Base-by-base conservation (phyloP, 208 protist species). In the Crithidia fasciculata region DNA sequence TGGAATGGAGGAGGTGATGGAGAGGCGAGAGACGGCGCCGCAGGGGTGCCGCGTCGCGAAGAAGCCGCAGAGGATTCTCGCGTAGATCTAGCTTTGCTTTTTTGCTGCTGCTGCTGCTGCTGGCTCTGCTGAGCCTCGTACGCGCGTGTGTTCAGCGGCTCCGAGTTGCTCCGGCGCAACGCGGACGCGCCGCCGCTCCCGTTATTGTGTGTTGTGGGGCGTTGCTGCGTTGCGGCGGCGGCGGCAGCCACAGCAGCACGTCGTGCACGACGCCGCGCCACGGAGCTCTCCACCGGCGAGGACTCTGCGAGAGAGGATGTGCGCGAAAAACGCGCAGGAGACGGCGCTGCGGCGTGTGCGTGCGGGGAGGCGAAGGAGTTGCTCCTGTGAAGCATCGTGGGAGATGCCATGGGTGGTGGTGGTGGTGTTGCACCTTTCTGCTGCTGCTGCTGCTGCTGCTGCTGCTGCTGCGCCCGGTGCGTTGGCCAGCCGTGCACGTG, bases 141-240 rank as follows among this genome's bases (percentile, higher is more conserved):
- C 36, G 10, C 16, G 52, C 64, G 64, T n/a, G 54, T 52, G 64
- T 69, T 57, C 39, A 59, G 45, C 52, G 64, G 64, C 52, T 69
- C 64, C 52, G 64, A 59, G 40, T 45, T 59, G 40, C 19, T 59
- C 52, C 64, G 52, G 13, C 18, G 62, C 49, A 67, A 37, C 37
- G 49, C 15, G 16, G 62, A 56, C 36, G 36, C 49, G 50, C 40
- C 8, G 40, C 49, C 0, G 49, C 49, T 44, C 16, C 28, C 28
- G 28, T 28, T 28, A 28, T 28, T 28, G 28, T 0, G 28, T 28
- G 28, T 28, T 28, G 28, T 28, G 28, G 28, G 28, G 49, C 37
- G n/a, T 39, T 59, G 52, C 41, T n/a, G 64, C 9, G n/a, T 6
- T 18, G 18, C 5, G 28, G 28, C 28, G 3, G 64, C 62, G 4